Conservation (phyloP, 2,329 filamentous ascomycete genomes). For the Colletotrichum lini region DNA sequence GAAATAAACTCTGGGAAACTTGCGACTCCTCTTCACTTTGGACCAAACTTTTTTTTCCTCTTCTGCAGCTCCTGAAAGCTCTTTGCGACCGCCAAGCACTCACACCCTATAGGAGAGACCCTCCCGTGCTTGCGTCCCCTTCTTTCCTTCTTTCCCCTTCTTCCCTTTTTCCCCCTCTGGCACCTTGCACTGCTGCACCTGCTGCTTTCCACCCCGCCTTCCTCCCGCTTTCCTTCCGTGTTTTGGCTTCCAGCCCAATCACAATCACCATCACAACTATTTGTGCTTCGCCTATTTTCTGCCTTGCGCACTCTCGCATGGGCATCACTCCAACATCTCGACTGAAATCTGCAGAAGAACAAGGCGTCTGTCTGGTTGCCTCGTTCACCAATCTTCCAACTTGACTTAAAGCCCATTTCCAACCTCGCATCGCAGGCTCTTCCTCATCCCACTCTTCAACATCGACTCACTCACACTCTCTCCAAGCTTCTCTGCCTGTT, state of each 20-base stretch:
- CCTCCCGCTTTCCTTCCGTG: slow-evolving; percentile 9
- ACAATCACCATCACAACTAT: slow-evolving; percentile 27
- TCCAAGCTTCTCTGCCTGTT: slow-evolving; percentile 16
- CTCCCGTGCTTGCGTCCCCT: slow-evolving; percentile 21
- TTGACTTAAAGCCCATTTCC: slow-evolving; percentile 37
- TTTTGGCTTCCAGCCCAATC: slow-evolving; percentile 20
- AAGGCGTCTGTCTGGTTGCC: slow-evolving; percentile 38
- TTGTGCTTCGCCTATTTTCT: slow-evolving; percentile 1
- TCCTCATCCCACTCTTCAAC: background rate
- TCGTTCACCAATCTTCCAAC: slow-evolving; percentile 4
- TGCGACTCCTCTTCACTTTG: background rate
- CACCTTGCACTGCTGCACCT: slow-evolving; percentile 2
- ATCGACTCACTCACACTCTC: background rate
- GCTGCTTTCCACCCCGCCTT: slow-evolving; percentile 30
- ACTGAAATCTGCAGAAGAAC: slow-evolving; percentile 27
- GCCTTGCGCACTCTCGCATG: slow-evolving; percentile 22
- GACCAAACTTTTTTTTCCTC: slow-evolving; percentile 1
- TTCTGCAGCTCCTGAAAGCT: slow-evolving; percentile 14
- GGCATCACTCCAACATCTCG: slow-evolving; percentile 17
- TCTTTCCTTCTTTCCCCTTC: slow-evolving; percentile 3
- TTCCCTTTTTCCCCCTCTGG: slow-evolving; percentile 1
- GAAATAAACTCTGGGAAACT: slow-evolving; percentile 6
- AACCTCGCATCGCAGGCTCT: background rate
- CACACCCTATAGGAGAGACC: slow-evolving; percentile 24
- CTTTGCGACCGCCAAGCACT: background rate